These are phyloP conservation scores for Dalechampia spathulata DNA, from an alignment of 441 rosid species.

Conservation along the genomic window DNA sequence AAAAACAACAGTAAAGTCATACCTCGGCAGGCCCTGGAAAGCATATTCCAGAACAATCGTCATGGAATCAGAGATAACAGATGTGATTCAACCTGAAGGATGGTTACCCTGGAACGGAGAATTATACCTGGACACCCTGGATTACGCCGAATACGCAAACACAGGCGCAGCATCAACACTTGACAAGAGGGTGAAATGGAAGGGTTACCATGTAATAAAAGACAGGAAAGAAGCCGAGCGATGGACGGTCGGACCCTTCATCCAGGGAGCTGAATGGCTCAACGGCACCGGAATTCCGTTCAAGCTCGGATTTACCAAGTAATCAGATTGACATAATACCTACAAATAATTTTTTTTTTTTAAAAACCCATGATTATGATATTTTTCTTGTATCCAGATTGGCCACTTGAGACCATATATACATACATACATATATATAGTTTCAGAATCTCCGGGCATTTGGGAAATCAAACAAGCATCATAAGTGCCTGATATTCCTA, in stretches of 20 bases:
- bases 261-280: conserved; percentile 15
- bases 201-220: conserved; percentile 6
- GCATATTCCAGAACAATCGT: conserved; percentile 20
- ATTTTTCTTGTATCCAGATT: neutral
- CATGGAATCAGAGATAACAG: conserved; percentile 23
- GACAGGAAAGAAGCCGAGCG: neutral
- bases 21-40: conserved; percentile 28
- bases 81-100: conserved; percentile 25
- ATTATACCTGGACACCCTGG: conserved; percentile 15
- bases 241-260: conserved; percentile 3
- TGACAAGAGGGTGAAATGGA: conserved; percentile 20
- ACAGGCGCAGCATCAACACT: conserved; percentile 13
- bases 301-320: neutral
- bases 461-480: too few species aligned
- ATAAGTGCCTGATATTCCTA: too few species aligned
- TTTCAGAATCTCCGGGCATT: too few species aligned
- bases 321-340: neutral
- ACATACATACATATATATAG: too few species aligned
- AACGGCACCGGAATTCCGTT: neutral
- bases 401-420: neutral
- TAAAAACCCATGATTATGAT: neutral
- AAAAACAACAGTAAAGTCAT: neutral
- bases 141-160: conserved; percentile 18
- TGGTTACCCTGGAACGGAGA: conserved; percentile 25
- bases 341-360: too few species aligned